Evolutionary conservation across 129 eudicot species (phyloP).

Genomic region (Pittosporum tobira): DNA sequence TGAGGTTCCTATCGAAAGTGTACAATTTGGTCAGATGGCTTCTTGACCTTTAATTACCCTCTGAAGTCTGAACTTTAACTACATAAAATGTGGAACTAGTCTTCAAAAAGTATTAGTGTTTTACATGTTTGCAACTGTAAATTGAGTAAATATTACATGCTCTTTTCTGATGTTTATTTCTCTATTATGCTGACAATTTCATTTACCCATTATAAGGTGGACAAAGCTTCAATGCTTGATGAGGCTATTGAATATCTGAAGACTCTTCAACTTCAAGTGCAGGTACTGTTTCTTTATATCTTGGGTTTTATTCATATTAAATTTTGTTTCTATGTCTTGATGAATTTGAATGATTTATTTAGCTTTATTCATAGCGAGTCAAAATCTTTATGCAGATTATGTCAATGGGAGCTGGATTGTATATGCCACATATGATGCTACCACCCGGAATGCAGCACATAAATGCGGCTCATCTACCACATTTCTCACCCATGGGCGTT

Average conservation of each 20-base stretch:
- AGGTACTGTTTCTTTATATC: slow-evolving; percentile 36
- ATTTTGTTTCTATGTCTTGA: neutral
- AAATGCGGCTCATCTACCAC: slow-evolving; percentile 69
- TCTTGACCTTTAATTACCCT: no score
- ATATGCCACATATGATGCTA: slow-evolving; percentile 86
- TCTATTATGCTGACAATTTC: slow-evolving; percentile 8
- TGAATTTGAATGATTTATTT: neutral
- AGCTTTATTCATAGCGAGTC: neutral
- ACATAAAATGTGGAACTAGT: no score
- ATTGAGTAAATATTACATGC: neutral
- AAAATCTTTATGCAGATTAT: slow-evolving; percentile 44
- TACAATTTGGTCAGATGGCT: no score
- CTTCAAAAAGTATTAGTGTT: neutral
- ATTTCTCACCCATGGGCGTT: slow-evolving; percentile 68
- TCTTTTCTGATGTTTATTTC: neutral
- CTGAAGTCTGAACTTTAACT: no score
- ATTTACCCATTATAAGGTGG: slow-evolving; percentile 44
- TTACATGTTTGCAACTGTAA: neutral
- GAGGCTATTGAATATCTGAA: slow-evolving; percentile 97
- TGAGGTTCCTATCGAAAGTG: no score
- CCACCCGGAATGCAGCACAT: slow-evolving; percentile 76
- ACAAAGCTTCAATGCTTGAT: slow-evolving; percentile 99
- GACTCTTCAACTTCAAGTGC: slow-evolving; percentile 97
- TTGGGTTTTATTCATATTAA: neutral
- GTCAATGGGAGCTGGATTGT: slow-evolving; percentile 93